Evolutionary conservation across 2,329 filamentous ascomycete species (phyloP).

Genomic region (Helminthosporium solani): DNA sequence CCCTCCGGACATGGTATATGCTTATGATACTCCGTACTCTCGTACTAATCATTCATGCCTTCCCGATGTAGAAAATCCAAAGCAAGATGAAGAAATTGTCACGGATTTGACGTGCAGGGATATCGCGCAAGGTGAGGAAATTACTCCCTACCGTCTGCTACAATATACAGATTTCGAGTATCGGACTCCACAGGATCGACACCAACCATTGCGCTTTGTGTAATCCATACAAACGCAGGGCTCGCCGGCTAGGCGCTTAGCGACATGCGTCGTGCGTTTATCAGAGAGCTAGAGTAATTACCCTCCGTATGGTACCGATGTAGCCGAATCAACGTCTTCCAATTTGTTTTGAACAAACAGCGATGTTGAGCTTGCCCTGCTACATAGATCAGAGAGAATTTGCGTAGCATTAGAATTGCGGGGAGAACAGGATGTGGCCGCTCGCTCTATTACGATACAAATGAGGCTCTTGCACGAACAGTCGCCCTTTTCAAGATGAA

Average conservation of each 20-base stretch:
- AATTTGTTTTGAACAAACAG: not conserved
- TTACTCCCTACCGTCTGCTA: conserved; percentile 10
- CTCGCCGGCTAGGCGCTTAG: conserved; percentile 7
- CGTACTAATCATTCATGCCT: conserved; percentile 12
- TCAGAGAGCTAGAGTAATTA: not conserved
- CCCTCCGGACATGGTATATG: conserved; percentile 4
- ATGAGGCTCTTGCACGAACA: not conserved
- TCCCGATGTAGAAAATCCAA: conserved; percentile 5
- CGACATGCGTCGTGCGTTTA: conserved; percentile 7
- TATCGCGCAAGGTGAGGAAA: conserved; percentile 8
- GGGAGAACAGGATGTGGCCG: not conserved
- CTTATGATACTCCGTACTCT: conserved; percentile 7
- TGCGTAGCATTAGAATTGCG: not conserved
- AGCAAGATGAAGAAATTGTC: not conserved
- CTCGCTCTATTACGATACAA: not conserved
- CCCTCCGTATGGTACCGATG: not conserved
- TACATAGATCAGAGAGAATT: not conserved
- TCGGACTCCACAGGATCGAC: conserved; percentile 6
- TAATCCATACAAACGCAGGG: not conserved
- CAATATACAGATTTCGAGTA: conserved; percentile 6
- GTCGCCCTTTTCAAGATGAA: too few relatives aligned
- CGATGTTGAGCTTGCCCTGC: not conserved
- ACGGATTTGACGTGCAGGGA: conserved; percentile 5
- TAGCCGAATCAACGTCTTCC: not conserved
- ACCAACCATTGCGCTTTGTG: not conserved